These are phyloP conservation scores for Arxiozyma heterogenica DNA, from an alignment of 1,139 yeast species.

Conservation along the genomic window DNA sequence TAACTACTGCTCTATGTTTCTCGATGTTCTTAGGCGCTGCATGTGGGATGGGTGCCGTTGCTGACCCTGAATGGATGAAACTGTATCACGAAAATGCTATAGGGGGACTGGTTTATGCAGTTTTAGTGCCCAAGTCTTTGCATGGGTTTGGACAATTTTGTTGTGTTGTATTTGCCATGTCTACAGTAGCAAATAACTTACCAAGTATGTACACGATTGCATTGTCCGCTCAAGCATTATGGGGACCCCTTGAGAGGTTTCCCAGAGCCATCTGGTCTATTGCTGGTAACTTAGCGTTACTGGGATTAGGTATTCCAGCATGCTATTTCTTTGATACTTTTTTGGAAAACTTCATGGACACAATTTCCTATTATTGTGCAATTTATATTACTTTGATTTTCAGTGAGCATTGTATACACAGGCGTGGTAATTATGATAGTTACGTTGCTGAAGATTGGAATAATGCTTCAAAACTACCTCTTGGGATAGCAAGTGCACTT, in stretches of 20 bases:
- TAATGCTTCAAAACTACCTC: conserved; percentile 50
- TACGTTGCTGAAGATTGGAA: conserved; percentile 58
- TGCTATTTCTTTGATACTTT: conserved; percentile 63
- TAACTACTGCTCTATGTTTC: conserved; percentile 59
- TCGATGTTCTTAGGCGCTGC: conserved; percentile 84
- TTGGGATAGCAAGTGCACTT: conserved; percentile 67
- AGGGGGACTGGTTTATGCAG: conserved; percentile 77
- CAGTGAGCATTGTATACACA: conserved; percentile 73
- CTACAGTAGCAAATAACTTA: conserved; percentile 81
- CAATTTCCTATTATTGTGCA: conserved; percentile 85
- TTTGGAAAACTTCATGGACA: conserved; percentile 80
- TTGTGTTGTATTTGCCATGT: conserved; percentile 74
- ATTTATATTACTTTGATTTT: conserved; percentile 65
- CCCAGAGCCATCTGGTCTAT: conserved; percentile 82
- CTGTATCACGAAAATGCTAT: conserved; percentile 38
- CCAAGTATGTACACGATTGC: conserved; percentile 94
- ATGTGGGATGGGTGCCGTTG: conserved; percentile 53
- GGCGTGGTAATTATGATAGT: conserved; percentile 46
- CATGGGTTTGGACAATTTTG: conserved; percentile 88
- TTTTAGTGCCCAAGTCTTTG: conserved; percentile 68
- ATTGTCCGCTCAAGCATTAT: conserved; percentile 73
- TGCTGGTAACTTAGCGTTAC: conserved; percentile 61
- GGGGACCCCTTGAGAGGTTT: conserved; percentile 59
- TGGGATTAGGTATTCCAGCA: conserved; percentile 85
- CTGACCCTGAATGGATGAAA: conserved; percentile 39